Percentiles rank a stretch among this genome's conserved stretches.
phyloP scores from a whole-genome alignment of 169 alveolate species.

The Theileria orientalis region DNA sequence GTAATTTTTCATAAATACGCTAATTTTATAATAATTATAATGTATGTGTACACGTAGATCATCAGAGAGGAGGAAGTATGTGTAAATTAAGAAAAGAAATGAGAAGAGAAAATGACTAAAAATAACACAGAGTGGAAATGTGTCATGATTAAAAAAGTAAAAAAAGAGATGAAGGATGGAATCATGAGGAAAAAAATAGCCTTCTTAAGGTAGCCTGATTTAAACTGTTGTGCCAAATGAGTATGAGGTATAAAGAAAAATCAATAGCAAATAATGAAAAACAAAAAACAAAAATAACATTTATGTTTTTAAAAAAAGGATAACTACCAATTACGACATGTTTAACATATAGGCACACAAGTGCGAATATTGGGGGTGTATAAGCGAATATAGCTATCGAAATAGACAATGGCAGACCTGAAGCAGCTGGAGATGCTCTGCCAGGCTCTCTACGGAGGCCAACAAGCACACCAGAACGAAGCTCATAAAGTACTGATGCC shows the following conservation, averaged over 20 bases:
- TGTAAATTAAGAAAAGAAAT: no score
- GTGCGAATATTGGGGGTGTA: slow-evolving; percentile 15
- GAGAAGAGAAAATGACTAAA: no score
- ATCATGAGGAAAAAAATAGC: neutral
- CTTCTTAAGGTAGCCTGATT: slow-evolving; percentile 27
- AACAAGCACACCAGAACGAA: slow-evolving; percentile 82
- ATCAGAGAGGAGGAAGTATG: no score
- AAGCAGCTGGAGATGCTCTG: slow-evolving; percentile 85
- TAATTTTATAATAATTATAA: no score
- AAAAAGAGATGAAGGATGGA: neutral
- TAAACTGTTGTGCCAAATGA: slow-evolving; percentile 21
- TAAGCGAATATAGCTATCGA: neutral
- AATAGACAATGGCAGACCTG: slow-evolving; percentile 68
- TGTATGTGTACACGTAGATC: no score
- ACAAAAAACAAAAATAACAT: neutral
- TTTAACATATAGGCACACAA: slow-evolving; percentile 17
- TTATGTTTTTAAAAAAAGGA: neutral
- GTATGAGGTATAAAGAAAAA: slow-evolving; percentile 16
- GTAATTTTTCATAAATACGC: neutral
- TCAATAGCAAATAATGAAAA: neutral
- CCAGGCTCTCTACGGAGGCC: slow-evolving; percentile 86
- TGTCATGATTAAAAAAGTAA: neutral
- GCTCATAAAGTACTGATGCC: slow-evolving; percentile 90
- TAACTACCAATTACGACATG: slow-evolving; percentile 8
- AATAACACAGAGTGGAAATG: no score